These are phyloP conservation scores for Ceratocystis colombiana DNA, from an alignment of 2,329 filamentous ascomycete species.

Conservation along the genomic window DNA sequence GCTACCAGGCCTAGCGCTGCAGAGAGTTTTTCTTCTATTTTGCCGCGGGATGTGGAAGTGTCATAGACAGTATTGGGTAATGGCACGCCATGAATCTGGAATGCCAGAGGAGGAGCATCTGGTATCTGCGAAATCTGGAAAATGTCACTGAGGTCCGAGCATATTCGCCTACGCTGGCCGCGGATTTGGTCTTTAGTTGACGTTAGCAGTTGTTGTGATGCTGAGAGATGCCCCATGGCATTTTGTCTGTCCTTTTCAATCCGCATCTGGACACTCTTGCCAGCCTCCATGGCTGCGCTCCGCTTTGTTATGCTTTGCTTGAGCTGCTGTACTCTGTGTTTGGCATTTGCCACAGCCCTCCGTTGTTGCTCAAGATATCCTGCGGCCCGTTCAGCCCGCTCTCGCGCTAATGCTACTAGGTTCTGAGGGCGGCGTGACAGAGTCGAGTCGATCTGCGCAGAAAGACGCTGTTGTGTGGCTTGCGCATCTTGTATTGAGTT, in stretches of 20 bases:
- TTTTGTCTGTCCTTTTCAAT: constrained; percentile 52
- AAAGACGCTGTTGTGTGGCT: constrained; percentile 61
- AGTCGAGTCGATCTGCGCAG: constrained; percentile 63
- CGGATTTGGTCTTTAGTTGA: constrained; percentile 56
- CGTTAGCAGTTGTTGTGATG: constrained; percentile 46
- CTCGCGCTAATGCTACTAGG: constrained; percentile 40
- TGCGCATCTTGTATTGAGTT: constrained; percentile 86
- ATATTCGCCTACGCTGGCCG: constrained; percentile 80
- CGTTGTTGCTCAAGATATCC: constrained; percentile 53
- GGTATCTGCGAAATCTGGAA: constrained; percentile 65
- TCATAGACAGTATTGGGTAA: constrained; percentile 76
- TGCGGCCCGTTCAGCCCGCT: constrained; percentile 40
- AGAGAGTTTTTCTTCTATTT: constrained; percentile 61
- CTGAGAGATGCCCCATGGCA: constrained; percentile 48
- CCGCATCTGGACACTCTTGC: constrained; percentile 48
- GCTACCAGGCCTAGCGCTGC: constrained; percentile 75
- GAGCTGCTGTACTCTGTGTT: constrained; percentile 57
- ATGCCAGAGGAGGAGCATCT: constrained; percentile 54
- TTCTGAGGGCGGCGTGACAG: constrained; percentile 38
- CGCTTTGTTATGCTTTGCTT: constrained; percentile 55
- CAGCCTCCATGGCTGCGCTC: constrained; percentile 55
- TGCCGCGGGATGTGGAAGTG: constrained; percentile 34
- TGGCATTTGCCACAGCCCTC: constrained; percentile 52
- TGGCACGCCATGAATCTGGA: constrained; percentile 68
- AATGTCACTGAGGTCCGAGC: constrained; percentile 67